Conservation (phyloP, 192 early-diverging fungal species). For the Backusella mclennaniae region DNA sequence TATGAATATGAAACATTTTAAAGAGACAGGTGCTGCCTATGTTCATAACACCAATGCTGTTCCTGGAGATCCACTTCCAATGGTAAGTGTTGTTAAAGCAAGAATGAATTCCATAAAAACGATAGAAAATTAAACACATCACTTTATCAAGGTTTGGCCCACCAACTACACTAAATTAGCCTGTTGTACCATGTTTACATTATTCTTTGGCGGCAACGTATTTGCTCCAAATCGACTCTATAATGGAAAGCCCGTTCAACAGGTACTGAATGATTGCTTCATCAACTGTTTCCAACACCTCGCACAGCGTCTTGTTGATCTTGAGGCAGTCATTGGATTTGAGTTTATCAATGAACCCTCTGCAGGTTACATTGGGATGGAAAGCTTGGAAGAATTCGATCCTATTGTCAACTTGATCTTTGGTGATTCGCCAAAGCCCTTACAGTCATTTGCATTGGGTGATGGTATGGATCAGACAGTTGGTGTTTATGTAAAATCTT, state of each 20-base stretch:
- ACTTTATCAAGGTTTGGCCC: slow-evolving; percentile 64
- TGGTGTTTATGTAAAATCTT: slow-evolving; percentile 73
- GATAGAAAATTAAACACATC: background rate
- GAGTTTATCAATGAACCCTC: slow-evolving; percentile 62
- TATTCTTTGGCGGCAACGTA: slow-evolving; percentile 75
- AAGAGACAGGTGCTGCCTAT: slow-evolving; percentile 75
- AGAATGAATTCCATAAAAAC: background rate
- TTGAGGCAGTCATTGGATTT: slow-evolving; percentile 71
- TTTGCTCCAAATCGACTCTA: slow-evolving; percentile 71
- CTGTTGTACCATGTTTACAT: slow-evolving; percentile 80
- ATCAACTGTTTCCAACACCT: slow-evolving; percentile 68
- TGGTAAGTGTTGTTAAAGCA: slow-evolving; percentile 16
- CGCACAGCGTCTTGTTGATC: slow-evolving; percentile 60
- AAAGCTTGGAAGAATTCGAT: slow-evolving; percentile 58
- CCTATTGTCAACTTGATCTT: slow-evolving; percentile 63
- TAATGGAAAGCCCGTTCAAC: slow-evolving; percentile 62
- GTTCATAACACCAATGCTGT: slow-evolving; percentile 66
- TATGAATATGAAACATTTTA: slow-evolving; percentile 70
- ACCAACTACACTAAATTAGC: slow-evolving; percentile 89
- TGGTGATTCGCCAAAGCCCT: slow-evolving; percentile 66
- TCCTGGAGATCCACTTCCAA: slow-evolving; percentile 44
- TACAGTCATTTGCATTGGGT: slow-evolving; percentile 78
- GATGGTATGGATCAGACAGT: slow-evolving; percentile 68
- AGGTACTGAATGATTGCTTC: slow-evolving; percentile 67
- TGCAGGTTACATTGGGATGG: slow-evolving; percentile 75